Percentiles rank a stretch among this genome's conserved stretches.
Evolutionary conservation across 2,329 filamentous ascomycete genomes (phyloP).

Genomic region (Furcasterigmium sp.): DNA sequence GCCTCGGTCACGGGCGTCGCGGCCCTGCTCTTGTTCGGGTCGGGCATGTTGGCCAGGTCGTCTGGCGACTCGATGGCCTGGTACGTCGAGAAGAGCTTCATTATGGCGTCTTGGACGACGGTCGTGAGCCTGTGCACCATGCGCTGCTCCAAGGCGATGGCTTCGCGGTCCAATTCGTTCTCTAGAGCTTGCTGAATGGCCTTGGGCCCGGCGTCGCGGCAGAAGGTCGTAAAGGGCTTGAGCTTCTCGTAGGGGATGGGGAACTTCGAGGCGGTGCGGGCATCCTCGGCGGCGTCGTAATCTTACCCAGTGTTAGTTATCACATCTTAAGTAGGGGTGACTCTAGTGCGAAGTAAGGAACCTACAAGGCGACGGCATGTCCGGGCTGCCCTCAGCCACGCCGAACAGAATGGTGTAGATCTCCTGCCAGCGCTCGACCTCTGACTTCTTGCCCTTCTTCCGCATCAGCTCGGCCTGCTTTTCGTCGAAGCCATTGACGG

Average conservation of each 20-base stretch:
- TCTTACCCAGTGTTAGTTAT: conserved; percentile 15
- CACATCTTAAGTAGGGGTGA: neutral
- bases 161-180: conserved; percentile 16
- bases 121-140: conserved; percentile 16
- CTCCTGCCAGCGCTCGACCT: conserved; percentile 30
- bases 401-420: conserved; percentile 30
- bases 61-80: conserved; percentile 8
- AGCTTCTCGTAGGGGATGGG: conserved; percentile 4
- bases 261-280: conserved; percentile 13
- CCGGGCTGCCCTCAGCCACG: conserved; percentile 8
- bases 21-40: conserved; percentile 4
- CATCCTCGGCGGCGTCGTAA: conserved; percentile 20
- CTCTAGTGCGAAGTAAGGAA: neutral
- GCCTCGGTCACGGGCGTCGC: neutral
- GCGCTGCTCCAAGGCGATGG: conserved; percentile 17
- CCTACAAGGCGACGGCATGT: conserved; percentile 10
- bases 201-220: conserved; percentile 26
- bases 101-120: conserved; percentile 15
- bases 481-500: conserved; percentile 28
- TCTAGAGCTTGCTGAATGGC: conserved; percentile 25
- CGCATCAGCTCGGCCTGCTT: conserved; percentile 26
- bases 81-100: conserved; percentile 15
- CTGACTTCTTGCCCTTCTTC: conserved; percentile 19
- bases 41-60: neutral
- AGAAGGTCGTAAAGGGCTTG: conserved; percentile 12